Evolutionary conservation across 2,329 filamentous ascomycete species (phyloP).

Genomic region (Nemania abortiva): DNA sequence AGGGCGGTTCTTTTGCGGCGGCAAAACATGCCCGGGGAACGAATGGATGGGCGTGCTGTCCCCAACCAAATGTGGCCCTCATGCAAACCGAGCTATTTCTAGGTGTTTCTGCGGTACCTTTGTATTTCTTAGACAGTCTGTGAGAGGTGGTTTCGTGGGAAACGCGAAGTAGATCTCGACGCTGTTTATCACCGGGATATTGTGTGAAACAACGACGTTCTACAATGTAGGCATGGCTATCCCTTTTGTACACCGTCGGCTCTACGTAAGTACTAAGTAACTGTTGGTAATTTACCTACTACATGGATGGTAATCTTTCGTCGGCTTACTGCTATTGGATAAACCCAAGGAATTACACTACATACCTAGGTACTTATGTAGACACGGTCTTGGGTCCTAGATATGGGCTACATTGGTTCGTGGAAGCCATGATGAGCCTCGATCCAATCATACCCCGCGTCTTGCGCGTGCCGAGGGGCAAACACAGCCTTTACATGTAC

Average conservation of each 20-base stretch:
- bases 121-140: no score
- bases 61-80: no score
- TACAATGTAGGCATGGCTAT: not conserved
- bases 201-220: not conserved
- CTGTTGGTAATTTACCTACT: no score
- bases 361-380: not conserved
- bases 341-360: not conserved
- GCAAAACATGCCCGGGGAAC: not conserved
- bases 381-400: not conserved
- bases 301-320: not conserved
- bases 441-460: constrained; percentile 20
- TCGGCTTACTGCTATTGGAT: not conserved
- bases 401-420: not conserved
- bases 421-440: constrained; percentile 1
- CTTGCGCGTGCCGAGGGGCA: constrained; percentile 4
- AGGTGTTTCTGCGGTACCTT: not conserved
- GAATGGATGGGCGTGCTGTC: not conserved
- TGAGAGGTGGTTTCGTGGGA: not conserved
- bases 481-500: not conserved
- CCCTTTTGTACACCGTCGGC: not conserved
- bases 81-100: no score
- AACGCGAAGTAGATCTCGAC: not conserved
- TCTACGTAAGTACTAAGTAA: not conserved
- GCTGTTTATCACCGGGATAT: not conserved
- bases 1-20: constrained; percentile 8